Evolutionary conservation across 148 eudicot species (phyloP), one percentile per base, ranked within the genome.

Genomic region (Hydrangea macrophylla): DNA sequence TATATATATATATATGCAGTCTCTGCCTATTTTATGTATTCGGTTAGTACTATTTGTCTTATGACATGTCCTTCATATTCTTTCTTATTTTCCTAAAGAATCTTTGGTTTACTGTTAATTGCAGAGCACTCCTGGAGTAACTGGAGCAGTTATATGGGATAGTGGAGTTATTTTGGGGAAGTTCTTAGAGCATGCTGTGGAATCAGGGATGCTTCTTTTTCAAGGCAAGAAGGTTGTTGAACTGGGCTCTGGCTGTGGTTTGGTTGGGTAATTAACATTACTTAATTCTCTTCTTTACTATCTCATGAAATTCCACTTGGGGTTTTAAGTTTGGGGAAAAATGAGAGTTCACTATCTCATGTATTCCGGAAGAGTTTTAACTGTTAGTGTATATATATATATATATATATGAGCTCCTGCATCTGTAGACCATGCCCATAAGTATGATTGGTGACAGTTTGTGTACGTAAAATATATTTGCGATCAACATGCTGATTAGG

Each of bases 131-230:
- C 96, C 98, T 66, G 96, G 98, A 72, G 96, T 93, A 35, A 93
- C 95, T 76, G 98, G 98, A 68, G 75, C 98, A 13, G 98, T 90
- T 68, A 86, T 93, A 86, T 93, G 98, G 98, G 98, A 90, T 73
- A 90, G 98, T 61, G 98, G 98, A 64, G 75, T 93, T 67, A 80
- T 93, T 55, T 74, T 93, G 27, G 89, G 86, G 68, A 93, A 90
- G 80, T 90, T 93, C 84, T 69, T 93, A 70, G 98, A 92, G 76
- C 92, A 93, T 82, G 88, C 98, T 45, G 87, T 82, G 73, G 96
- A 90, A 78, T 71, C 89, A 36, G 77, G 80, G 53, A 32, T 28
- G 32, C 72, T 90, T 55, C 50, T 57, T 74, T 78, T 93, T 75
- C 94, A 82, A 56, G 90, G 88, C n/a, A 93, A 88, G 82, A 93